phyloP scores from a whole-genome alignment of 129 eudicot species.

The Logfia minima region DNA sequence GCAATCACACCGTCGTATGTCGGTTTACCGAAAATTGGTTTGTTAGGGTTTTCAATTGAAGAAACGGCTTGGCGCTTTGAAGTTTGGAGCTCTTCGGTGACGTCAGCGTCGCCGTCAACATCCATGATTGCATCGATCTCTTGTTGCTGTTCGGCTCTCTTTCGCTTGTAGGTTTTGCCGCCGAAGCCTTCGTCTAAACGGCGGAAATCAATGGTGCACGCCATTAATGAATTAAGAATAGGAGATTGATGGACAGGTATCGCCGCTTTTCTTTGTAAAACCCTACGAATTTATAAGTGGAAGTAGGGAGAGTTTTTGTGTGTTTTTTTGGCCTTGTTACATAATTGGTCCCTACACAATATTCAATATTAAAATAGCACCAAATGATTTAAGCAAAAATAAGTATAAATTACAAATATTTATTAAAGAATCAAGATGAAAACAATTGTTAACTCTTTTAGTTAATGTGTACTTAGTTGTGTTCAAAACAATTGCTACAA shows the following conservation, averaged over 20 bases:
- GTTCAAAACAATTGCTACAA: no score
- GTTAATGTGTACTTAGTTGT: no score
- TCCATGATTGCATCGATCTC: conserved; percentile 58
- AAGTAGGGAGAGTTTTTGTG: conserved; percentile 5
- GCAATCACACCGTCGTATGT: conserved; percentile 96
- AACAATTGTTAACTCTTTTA: no score
- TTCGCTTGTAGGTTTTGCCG: conserved; percentile 87
- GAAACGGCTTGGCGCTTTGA: conserved; percentile 69
- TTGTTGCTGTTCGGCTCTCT: conserved; percentile 55
- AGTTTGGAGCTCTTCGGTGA: conserved; percentile 6
- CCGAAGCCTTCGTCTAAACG: conserved; percentile 88
- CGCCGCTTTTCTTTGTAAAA: conserved; percentile 29
- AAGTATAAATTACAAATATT: no score
- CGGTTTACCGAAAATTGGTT: conserved; percentile 72
- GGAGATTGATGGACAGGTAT: not conserved
- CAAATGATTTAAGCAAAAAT: not conserved
- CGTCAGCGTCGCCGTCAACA: conserved; percentile 49
- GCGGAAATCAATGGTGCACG: conserved; percentile 87
- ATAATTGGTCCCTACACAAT: not conserved
- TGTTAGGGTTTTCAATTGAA: conserved; percentile 61
- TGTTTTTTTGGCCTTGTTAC: not conserved
- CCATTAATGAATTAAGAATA: conserved; percentile 55
- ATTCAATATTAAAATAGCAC: not conserved
- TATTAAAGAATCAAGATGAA: no score
- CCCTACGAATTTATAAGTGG: conserved; percentile 15